Conservation (phyloP, 1,284 basidiomycete genomes). For the Cutaneotrichosporon sp. region DNA sequence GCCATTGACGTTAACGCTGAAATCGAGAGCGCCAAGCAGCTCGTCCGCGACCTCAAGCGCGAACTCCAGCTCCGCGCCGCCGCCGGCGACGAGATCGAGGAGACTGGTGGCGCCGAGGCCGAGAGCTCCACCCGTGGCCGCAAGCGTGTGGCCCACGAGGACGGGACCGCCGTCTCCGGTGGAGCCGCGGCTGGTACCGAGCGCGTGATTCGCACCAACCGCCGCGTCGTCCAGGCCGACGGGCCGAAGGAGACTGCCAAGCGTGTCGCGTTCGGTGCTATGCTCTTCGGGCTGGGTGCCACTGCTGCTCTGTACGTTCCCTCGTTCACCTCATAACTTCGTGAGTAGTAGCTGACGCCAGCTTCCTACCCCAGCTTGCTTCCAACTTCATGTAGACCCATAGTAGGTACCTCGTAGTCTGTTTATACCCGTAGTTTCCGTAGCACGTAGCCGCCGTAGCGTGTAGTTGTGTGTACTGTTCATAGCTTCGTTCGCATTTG, state of each 20-base stretch:
- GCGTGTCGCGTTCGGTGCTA: slow-evolving; percentile 42
- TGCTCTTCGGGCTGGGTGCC: slow-evolving; percentile 45
- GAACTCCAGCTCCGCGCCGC: slow-evolving; percentile 37
- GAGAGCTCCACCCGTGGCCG: slow-evolving; percentile 31
- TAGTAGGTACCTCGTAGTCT: background rate
- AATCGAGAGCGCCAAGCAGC: slow-evolving; percentile 44
- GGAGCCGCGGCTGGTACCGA: slow-evolving; percentile 24
- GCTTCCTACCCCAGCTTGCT: slow-evolving; percentile 5
- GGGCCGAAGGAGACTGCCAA: slow-evolving; percentile 27
- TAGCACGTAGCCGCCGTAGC: background rate
- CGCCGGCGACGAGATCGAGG: slow-evolving; percentile 42
- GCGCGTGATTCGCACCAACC: slow-evolving; percentile 39
- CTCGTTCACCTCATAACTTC: slow-evolving; percentile 33
- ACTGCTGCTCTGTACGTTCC: slow-evolving; percentile 41
- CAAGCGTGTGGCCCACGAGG: slow-evolving; percentile 37
- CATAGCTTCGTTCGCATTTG: too few species aligned
- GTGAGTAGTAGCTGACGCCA: background rate
- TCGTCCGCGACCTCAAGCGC: slow-evolving; percentile 44
- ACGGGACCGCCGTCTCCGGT: slow-evolving; percentile 31
- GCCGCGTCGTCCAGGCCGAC: slow-evolving; percentile 28
- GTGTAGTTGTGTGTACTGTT: slow-evolving; percentile 4
- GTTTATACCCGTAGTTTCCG: slow-evolving; percentile 1
- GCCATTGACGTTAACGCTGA: slow-evolving; percentile 42
- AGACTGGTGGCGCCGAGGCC: slow-evolving; percentile 27
- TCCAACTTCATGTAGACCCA: slow-evolving; percentile 5